Conservation (phyloP, 495 filamentous ascomycete genomes). For the Penicillium crystallinum region DNA sequence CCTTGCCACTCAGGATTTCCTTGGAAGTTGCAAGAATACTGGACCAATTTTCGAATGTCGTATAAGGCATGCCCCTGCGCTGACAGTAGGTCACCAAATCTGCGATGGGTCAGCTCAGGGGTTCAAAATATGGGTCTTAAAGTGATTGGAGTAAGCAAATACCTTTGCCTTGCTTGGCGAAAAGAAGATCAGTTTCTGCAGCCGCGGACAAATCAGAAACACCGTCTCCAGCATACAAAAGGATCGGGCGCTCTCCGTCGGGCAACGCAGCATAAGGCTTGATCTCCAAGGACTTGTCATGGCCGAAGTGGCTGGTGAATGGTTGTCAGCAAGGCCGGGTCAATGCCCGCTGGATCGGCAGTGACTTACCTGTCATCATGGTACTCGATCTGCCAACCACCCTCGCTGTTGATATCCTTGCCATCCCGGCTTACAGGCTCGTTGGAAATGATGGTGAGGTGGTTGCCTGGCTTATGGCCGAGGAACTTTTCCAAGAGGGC, state of each 20-base stretch:
- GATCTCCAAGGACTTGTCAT: conserved; percentile 89
- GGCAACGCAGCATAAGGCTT: conserved; percentile 75
- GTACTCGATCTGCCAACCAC: conserved; percentile 82
- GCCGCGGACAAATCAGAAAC: conserved; percentile 86
- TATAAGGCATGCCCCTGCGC: conserved; percentile 72
- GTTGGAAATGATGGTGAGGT: conserved; percentile 83
- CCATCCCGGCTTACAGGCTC: conserved; percentile 61
- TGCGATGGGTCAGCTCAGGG: conserved; percentile 21
- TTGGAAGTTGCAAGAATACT: conserved; percentile 69
- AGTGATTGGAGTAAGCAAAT: conserved; percentile 8
- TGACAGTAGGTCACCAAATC: conserved; percentile 82
- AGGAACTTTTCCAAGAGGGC: conserved; percentile 74
- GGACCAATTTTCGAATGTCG: conserved; percentile 71
- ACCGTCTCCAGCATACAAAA: conserved; percentile 89
- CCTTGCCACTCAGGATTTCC: conserved; percentile 62
- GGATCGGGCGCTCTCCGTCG: conserved; percentile 57
- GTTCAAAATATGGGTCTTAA: neutral
- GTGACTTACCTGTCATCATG: conserved; percentile 70
- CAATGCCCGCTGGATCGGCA: neutral
- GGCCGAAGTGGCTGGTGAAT: conserved; percentile 65
- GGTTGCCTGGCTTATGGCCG: conserved; percentile 57
- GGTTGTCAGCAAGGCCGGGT: conserved; percentile 11
- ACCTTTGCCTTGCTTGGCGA: conserved; percentile 88
- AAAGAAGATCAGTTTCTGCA: conserved; percentile 80
- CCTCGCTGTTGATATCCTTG: conserved; percentile 68